Percentiles rank a stretch among this genome's conserved stretches.
phyloP scores from a whole-genome alignment of 441 rosid genomes.

The Erysimum cheiri region DNA sequence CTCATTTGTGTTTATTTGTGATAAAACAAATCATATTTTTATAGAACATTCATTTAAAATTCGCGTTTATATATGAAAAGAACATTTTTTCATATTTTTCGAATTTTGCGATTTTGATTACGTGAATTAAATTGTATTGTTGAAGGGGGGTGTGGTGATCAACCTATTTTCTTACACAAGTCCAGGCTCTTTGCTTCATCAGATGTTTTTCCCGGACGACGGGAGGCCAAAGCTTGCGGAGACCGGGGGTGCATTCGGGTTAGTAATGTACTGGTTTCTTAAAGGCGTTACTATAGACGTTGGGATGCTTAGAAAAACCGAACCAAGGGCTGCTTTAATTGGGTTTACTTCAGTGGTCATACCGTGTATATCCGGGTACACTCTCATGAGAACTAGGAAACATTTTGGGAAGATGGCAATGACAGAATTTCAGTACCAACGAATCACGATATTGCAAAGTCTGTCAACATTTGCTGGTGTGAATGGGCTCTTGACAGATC shows the following conservation, averaged over 20 bases:
- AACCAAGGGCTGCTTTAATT: slow-evolving; percentile 33
- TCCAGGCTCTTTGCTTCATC: slow-evolving; percentile 1
- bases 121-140: not conserved
- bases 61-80: no score
- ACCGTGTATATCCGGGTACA: not conserved
- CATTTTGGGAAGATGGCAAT: not conserved
- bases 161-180: not conserved
- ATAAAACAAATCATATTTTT: no score
- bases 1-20: no score
- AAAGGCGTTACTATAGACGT: slow-evolving; percentile 52
- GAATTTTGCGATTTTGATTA: not conserved
- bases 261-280: slow-evolving; percentile 46
- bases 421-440: not conserved
- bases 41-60: no score
- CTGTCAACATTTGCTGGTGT: not conserved
- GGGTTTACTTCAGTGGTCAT: slow-evolving; percentile 31
- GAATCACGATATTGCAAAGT: not conserved
- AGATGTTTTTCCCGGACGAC: not conserved
- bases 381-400: not conserved
- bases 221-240: slow-evolving; percentile 17
- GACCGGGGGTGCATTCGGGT: slow-evolving; percentile 42
- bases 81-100: no score
- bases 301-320: slow-evolving; percentile 17
- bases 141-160: slow-evolving; percentile 10
- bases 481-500: not conserved